Base-by-base conservation (phyloP, 305 asterid species). In the Solanum hybrid region DNA sequence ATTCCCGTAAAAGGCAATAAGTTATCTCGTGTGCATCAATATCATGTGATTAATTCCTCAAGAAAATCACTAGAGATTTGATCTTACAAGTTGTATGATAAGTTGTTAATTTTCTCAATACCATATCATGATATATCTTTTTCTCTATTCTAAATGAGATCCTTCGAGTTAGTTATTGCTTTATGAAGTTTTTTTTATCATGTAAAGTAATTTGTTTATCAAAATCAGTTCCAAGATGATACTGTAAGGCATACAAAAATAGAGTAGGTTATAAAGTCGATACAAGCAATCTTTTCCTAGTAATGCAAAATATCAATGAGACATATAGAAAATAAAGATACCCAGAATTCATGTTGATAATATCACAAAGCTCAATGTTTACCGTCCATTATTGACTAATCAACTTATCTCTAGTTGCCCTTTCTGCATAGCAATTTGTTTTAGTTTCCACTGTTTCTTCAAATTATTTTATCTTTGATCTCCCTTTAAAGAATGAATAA, bases 371-470 rank as follows among this genome's bases (percentile, higher is more conserved):
- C 94, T 97, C 98, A n/a, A 97, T 92, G 91, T 97, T 97, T 71
- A 96, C 94, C 40, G 99, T 98, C 99, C 99, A 97, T 91, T 96
- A 99, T 61, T 98, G 98, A 91, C 99, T 98, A 91, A 93, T 93
- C 95, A 97, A 93, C 94, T 92, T 86, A 90, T 97, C 99, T 92
- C 97, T 95, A 4, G 99, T 96, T 67, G 99, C 98, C 93, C 99
- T 96, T 93, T 96, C 99, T 89, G 97, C 98, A 94, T 95, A 51
- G 0, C 67, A 22, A 16, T 18, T 51, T 51, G 31, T 46, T 6
- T 14, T 46, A 46, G 74, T 92, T 71, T 71, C 35, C 84, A 81
- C 20, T 37, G 88, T 91, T 83, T 78, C 87, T 91, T 86, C 77
- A 85, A 35, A 42, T 73, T 90, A 76, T 93, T 91, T 83, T 81